These are phyloP conservation scores for Mycena capillaripes DNA, from an alignment of 768 basidiomycete species.

Conservation along the genomic window DNA sequence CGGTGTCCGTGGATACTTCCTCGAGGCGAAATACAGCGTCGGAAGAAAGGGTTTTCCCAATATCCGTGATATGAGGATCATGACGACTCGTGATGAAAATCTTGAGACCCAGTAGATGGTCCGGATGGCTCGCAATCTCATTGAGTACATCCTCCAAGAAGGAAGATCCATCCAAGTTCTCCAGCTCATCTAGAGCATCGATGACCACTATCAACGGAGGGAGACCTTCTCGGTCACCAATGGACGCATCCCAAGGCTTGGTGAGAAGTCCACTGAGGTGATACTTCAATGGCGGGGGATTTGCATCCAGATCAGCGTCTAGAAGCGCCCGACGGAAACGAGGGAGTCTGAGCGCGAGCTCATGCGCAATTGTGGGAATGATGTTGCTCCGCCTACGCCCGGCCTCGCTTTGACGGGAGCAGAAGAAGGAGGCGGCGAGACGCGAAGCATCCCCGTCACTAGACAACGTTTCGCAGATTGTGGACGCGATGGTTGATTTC, in stretches of 20 bases:
- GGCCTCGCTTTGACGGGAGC: slow-evolving; percentile 3
- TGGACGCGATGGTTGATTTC: slow-evolving; percentile 41
- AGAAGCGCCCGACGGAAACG: background rate
- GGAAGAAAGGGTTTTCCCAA: background rate
- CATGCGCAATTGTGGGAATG: slow-evolving; percentile 6
- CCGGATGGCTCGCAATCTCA: background rate
- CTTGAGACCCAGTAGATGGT: slow-evolving; percentile 1
- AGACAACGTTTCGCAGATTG: slow-evolving; percentile 32
- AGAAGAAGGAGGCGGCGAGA: slow-evolving; percentile 50
- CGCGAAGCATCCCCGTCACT: slow-evolving; percentile 57
- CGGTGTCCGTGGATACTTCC: background rate
- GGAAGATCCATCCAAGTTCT: background rate
- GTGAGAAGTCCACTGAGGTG: background rate
- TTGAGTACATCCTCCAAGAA: background rate
- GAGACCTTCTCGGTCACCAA: background rate
- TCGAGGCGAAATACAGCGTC: background rate
- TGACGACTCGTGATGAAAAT: slow-evolving; percentile 4
- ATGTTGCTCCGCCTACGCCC: background rate
- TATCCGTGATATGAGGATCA: background rate
- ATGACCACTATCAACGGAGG: slow-evolving; percentile 8
- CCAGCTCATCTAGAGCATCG: slow-evolving; percentile 6
- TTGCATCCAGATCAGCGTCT: background rate
- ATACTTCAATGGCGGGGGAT: background rate
- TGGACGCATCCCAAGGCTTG: background rate
- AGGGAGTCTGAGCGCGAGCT: slow-evolving; percentile 5